These are phyloP conservation scores for Ambrosiella xylebori DNA, from an alignment of 2,329 filamentous ascomycete species.

Conservation along the genomic window DNA sequence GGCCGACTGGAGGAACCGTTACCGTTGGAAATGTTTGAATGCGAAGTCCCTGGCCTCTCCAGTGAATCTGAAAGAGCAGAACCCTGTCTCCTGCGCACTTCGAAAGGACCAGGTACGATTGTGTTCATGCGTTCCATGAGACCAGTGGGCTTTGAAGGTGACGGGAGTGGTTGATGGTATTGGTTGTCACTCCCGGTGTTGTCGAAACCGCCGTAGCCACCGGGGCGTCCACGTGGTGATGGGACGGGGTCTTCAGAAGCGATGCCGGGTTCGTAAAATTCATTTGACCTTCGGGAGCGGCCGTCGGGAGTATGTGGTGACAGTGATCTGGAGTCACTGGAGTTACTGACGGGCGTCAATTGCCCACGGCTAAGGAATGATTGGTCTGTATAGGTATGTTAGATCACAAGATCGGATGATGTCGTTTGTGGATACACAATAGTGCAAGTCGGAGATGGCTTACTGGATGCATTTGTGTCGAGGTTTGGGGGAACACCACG, in stretches of 20 bases:
- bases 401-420: background rate
- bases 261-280: conserved; percentile 30
- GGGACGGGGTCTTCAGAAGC: conserved; percentile 26
- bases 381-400: conserved; percentile 26
- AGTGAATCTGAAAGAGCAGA: conserved; percentile 13
- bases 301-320: conserved; percentile 44
- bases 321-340: conserved; percentile 39
- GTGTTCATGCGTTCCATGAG: conserved; percentile 46
- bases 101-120: conserved; percentile 51
- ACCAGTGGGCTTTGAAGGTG: conserved; percentile 23
- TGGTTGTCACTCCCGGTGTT: conserved; percentile 20
- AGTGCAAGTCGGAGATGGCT: conserved; percentile 15
- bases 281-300: conserved; percentile 26
- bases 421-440: background rate
- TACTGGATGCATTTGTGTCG: conserved; percentile 37
- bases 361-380: conserved; percentile 37
- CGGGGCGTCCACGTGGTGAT: conserved; percentile 24
- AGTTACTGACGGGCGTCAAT: conserved; percentile 46
- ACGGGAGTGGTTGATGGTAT: conserved; percentile 30
- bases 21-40: conserved; percentile 19
- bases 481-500: conserved; percentile 25
- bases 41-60: conserved; percentile 18
- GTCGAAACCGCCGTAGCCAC: conserved; percentile 33
- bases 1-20: conserved; percentile 15
- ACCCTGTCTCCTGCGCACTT: conserved; percentile 23